Conservation (phyloP, 2,329 filamentous ascomycete species). For the Ceratocystis huliohia region DNA sequence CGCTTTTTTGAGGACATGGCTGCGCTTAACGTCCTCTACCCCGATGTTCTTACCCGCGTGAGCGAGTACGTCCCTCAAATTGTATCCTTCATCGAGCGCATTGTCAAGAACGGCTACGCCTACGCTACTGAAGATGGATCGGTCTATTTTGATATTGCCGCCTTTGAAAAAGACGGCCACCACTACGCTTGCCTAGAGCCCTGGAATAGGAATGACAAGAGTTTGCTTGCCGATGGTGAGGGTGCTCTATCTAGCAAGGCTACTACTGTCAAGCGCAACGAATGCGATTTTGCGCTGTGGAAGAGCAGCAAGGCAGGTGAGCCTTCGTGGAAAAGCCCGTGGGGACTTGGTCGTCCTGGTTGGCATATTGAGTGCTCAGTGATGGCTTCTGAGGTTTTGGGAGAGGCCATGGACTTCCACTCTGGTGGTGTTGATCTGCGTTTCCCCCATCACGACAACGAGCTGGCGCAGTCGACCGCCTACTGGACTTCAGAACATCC, state of each 20-base stretch:
- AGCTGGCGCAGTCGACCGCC: conserved; percentile 81
- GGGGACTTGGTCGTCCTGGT: conserved; percentile 77
- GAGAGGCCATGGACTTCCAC: conserved; percentile 78
- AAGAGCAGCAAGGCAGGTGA: conserved; percentile 86
- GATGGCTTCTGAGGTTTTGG: conserved; percentile 85
- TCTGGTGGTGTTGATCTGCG: conserved; percentile 83
- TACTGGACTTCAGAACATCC: conserved; percentile 38
- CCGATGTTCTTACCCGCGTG: conserved; percentile 75
- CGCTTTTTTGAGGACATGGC: conserved; percentile 82
- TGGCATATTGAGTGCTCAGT: conserved; percentile 98
- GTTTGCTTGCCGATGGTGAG: conserved; percentile 77
- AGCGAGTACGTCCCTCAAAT: conserved; percentile 87
- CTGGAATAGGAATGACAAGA: conserved; percentile 72
- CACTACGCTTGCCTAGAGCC: conserved; percentile 76
- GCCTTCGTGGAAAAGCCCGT: conserved; percentile 76
- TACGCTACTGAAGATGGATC: conserved; percentile 65
- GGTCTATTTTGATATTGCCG: conserved; percentile 83
- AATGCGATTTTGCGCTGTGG: conserved; percentile 85
- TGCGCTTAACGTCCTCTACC: conserved; percentile 69
- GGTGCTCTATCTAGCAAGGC: conserved; percentile 57
- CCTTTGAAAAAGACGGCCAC: conserved; percentile 75
- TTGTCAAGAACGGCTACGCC: conserved; percentile 74
- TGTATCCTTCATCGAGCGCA: conserved; percentile 67
- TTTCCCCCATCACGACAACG: conserved; percentile 83
- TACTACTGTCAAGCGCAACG: conserved; percentile 53